These are phyloP conservation scores for Leucogyrophana mollusca DNA, from an alignment of 768 basidiomycete species.

Conservation along the genomic window DNA sequence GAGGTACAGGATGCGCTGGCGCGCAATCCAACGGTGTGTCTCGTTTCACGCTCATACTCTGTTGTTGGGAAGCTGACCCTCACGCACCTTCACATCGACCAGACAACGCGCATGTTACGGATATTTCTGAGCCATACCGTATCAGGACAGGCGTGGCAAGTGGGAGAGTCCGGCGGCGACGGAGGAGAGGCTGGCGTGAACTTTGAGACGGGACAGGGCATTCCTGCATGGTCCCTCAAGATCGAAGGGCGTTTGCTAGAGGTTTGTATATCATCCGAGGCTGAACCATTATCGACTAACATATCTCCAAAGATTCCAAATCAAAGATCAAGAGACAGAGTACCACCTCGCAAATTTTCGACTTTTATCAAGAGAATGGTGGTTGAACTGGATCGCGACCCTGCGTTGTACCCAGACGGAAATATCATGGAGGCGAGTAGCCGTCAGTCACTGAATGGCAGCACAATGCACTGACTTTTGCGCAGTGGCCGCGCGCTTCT, in stretches of 20 bases:
- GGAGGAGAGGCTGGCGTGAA: conserved; percentile 43
- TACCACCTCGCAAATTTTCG: conserved; percentile 74
- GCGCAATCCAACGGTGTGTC: conserved; percentile 57
- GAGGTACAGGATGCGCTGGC: conserved; percentile 90
- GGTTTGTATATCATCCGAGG: conserved; percentile 40
- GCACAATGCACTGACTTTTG: background rate
- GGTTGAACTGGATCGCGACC: conserved; percentile 85
- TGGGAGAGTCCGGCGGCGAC: conserved; percentile 34
- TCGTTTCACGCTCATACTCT: background rate
- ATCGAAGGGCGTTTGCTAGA: conserved; percentile 87
- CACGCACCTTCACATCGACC: background rate
- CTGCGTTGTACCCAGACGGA: conserved; percentile 74
- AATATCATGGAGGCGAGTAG: conserved; percentile 81
- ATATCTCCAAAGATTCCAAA: conserved; percentile 46
- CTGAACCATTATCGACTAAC: background rate
- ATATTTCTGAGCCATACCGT: conserved; percentile 88
- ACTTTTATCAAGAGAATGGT: conserved; percentile 81
- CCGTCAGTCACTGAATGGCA: background rate
- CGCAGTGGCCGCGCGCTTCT: conserved; percentile 62
- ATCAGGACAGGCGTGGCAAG: conserved; percentile 85
- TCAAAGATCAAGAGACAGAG: conserved; percentile 62
- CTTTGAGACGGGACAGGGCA: conserved; percentile 83
- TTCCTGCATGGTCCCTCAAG: conserved; percentile 86
- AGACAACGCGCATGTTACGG: conserved; percentile 83
- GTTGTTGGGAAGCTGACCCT: conserved; percentile 11